Conservation (phyloP, 441 rosid species). For the Croton setiger region DNA sequence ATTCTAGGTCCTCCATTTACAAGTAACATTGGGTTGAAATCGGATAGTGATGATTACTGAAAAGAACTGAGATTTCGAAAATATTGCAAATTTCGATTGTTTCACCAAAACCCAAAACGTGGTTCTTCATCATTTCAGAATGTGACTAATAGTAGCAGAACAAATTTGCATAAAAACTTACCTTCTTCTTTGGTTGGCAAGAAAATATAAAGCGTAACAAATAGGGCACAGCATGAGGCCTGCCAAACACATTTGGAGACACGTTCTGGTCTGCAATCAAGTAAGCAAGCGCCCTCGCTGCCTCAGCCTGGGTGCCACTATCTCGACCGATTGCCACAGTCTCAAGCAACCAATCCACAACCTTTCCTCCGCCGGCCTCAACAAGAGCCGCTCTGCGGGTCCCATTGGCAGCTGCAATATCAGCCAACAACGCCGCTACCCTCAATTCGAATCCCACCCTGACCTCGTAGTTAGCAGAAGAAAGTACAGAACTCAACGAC, state of each 20-base stretch:
- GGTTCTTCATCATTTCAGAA: background rate
- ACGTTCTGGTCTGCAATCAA: constrained; percentile 84
- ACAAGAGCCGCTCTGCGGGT: constrained; percentile 79
- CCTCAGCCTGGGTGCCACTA: constrained; percentile 84
- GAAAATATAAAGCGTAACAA: constrained; percentile 80
- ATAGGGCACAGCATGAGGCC: constrained; percentile 80
- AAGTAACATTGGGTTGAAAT: too few relatives aligned
- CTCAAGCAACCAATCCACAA: constrained; percentile 92
- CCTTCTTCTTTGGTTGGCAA: constrained; percentile 84
- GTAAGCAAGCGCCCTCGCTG: constrained; percentile 91
- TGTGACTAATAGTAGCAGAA: background rate
- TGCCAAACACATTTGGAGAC: constrained; percentile 62
- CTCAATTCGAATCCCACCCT: constrained; percentile 84
- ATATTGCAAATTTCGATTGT: background rate
- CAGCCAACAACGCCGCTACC: constrained; percentile 85
- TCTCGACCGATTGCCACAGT: constrained; percentile 63
- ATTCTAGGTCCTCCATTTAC: background rate
- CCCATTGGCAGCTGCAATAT: constrained; percentile 77
- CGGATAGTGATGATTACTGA: too few relatives aligned
- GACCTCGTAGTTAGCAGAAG: constrained; percentile 91
- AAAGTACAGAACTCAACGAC: constrained; percentile 77
- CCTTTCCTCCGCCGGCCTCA: constrained; percentile 80
- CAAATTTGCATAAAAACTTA: constrained; percentile 18
- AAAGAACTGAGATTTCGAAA: background rate
- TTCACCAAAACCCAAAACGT: background rate